Evolutionary conservation across 1,284 basidiomycete genomes (phyloP).

Genomic region (Phlebopus sp.): DNA sequence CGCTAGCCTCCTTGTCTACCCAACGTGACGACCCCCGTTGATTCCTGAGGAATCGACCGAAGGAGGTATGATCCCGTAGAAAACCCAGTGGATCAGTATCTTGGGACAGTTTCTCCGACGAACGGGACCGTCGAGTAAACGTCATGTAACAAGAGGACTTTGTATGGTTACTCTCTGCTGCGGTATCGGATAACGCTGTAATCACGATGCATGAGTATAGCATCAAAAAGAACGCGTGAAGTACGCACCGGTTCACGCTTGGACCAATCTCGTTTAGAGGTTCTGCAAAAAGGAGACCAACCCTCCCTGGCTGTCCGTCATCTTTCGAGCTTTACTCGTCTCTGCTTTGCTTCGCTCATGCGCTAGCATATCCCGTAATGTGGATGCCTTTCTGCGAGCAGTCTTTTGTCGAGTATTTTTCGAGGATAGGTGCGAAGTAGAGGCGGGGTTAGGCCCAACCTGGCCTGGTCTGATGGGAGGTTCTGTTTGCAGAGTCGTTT

Average conservation of each 20-base stretch:
- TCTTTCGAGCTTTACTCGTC: constrained; percentile 32
- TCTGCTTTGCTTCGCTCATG: constrained; percentile 52
- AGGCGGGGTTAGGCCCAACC: neutral
- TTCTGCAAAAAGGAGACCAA: constrained; percentile 58
- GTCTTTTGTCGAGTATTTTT: constrained; percentile 7
- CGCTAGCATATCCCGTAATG: constrained; percentile 59
- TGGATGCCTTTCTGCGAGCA: constrained; percentile 37
- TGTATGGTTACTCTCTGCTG: too few relatives aligned
- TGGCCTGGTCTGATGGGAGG: neutral
- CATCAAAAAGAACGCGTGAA: neutral
- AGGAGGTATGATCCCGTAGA: too few relatives aligned
- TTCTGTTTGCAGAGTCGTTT: neutral
- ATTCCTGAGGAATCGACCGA: too few relatives aligned
- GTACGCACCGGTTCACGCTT: neutral
- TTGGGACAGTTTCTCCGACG: too few relatives aligned
- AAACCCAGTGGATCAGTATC: too few relatives aligned
- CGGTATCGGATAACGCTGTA: too few relatives aligned
- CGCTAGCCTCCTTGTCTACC: too few relatives aligned
- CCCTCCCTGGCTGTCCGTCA: constrained; percentile 30
- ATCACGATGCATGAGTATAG: neutral
- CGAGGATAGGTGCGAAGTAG: neutral
- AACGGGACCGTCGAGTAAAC: too few relatives aligned
- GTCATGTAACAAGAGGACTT: too few relatives aligned
- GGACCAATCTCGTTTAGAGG: constrained; percentile 24
- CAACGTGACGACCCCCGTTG: too few relatives aligned